Percentiles rank a stretch among this genome's conserved stretches.
These are phyloP conservation scores for Boletellus sp. DNA, from an alignment of 768 basidiomycete genomes.

Conservation along the genomic window DNA sequence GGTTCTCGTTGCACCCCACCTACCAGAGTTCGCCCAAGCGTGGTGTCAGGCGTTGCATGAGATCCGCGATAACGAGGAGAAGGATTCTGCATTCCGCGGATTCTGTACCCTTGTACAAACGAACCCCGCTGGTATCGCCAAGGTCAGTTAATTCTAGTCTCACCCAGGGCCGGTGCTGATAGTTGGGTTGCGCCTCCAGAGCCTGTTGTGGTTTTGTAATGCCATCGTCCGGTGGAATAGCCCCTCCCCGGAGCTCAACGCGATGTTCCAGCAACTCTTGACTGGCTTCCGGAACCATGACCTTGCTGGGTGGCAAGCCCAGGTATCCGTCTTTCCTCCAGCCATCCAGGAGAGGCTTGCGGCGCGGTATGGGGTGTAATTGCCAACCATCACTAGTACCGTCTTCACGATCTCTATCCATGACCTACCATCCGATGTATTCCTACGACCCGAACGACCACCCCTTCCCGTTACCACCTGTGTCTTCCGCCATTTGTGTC, in stretches of 20 bases:
- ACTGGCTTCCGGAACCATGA: slow-evolving; percentile 89
- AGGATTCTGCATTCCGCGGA: slow-evolving; percentile 97
- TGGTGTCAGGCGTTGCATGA: slow-evolving; percentile 98
- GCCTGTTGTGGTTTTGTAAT: slow-evolving; percentile 96
- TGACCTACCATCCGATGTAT: slow-evolving; percentile 11
- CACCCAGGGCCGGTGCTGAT: slow-evolving; percentile 4
- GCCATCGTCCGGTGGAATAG: slow-evolving; percentile 94
- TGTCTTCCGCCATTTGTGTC: slow-evolving; percentile 28
- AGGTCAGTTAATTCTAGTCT: slow-evolving; percentile 49
- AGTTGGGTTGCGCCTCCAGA: slow-evolving; percentile 42
- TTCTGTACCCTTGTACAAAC: slow-evolving; percentile 93
- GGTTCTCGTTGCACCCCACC: slow-evolving; percentile 77
- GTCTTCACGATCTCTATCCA: slow-evolving; percentile 17
- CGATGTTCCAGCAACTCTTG: slow-evolving; percentile 90
- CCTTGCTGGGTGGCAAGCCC: slow-evolving; percentile 79
- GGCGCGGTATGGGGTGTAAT: slow-evolving; percentile 81
- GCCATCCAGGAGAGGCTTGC: slow-evolving; percentile 85
- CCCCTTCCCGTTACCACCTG: slow-evolving; percentile 19
- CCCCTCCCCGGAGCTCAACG: slow-evolving; percentile 87
- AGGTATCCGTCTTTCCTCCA: slow-evolving; percentile 80
- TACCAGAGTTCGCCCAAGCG: slow-evolving; percentile 86
- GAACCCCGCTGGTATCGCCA: slow-evolving; percentile 91
- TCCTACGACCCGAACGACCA: slow-evolving; percentile 11
- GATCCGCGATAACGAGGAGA: slow-evolving; percentile 99
- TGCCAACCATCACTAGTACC: not conserved